Base-by-base conservation (phyloP, 257 asterid species). In the Haberlea rhodopensis region DNA sequence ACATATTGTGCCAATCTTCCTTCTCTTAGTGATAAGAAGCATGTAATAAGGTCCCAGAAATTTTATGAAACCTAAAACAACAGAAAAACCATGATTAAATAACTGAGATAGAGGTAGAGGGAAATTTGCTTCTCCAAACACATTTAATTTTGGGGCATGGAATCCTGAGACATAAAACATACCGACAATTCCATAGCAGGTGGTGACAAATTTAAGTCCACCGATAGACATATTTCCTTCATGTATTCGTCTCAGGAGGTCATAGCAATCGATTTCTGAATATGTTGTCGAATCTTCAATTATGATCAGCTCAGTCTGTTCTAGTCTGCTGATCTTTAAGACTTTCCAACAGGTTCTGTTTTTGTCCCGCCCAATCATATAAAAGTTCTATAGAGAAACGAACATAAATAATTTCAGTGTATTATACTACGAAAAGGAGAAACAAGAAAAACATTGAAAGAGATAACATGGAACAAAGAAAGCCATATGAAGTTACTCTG, bases 21-120 rank as follows among this genome's bases (percentile, higher is more conserved):
- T 82, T 75, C 95, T 79, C 68, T 87, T 78, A 46, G 96, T 90
- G 73, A 94, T 87, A 75, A 94, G 87, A 43, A 94, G 71, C 94
- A 94, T 85, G 82, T 94, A 88, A 81, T 90, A 82, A 29, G 99
- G 96, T 63, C 95, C 97, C 90, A 90, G 82, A 79, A 94, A 84
- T 68, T 80, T 94, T 55, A 90, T 72, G 72, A 94, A 90, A 22
- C 99, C 99, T 92, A 76, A 37, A 72, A 66, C 56, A 63, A 66
- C 13, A 32, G 53, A 48, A 70, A 71, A 49, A 63, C 10, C 23
- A 71, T 16, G 1, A 77, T 68, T 58, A 74, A 9, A 40, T 40
- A 40, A 74, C 34, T 68, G 70, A 8, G 46, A 27, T 49, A 40
- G 6, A 20, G 7, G 53, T 4, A 48, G 26, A 21, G 5, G 53